Evolutionary conservation across 805 yeast species (phyloP).

Genomic region (Yamadazyma phyllophila): DNA sequence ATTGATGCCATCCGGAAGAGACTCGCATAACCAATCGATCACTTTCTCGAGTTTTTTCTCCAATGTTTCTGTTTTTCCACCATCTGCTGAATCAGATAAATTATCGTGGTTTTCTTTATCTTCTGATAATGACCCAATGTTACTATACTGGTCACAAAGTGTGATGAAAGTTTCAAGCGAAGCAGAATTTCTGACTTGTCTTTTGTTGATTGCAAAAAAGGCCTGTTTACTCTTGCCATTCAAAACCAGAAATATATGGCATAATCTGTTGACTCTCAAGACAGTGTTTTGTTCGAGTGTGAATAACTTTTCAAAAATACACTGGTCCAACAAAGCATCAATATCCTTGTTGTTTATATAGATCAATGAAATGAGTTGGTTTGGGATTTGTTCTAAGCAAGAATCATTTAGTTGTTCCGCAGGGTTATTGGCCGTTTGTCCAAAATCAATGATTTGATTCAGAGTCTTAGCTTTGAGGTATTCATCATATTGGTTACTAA

Average conservation of each 20-base stretch:
- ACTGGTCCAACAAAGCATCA: conserved; percentile 61
- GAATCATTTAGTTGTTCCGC: conserved; percentile 26
- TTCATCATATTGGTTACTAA: conserved; percentile 55
- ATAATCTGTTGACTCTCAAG: conserved; percentile 52
- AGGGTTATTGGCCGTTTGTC: conserved; percentile 22
- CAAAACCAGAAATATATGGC: conserved; percentile 47
- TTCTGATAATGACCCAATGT: conserved; percentile 12
- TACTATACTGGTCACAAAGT: conserved; percentile 43
- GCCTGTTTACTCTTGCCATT: conserved; percentile 60
- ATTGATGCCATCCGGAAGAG: conserved; percentile 53
- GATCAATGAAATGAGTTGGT: conserved; percentile 58
- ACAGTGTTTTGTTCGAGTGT: conserved; percentile 50
- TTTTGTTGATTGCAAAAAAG: conserved; percentile 62
- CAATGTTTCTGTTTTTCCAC: conserved; percentile 5
- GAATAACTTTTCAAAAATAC: conserved; percentile 57
- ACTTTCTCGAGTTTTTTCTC: conserved; percentile 49
- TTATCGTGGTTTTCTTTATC: conserved; percentile 18
- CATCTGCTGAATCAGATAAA: conserved; percentile 16
- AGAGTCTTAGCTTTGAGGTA: conserved; percentile 25
- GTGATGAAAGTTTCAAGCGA: conserved; percentile 51
- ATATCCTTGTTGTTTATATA: conserved; percentile 72
- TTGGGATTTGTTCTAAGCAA: conserved; percentile 55
- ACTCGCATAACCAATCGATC: conserved; percentile 57
- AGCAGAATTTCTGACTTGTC: conserved; percentile 61
- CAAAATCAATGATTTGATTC: conserved; percentile 28